Evolutionary conservation across 768 basidiomycete species (phyloP).

Genomic region (Podaxis mareebaensis): DNA sequence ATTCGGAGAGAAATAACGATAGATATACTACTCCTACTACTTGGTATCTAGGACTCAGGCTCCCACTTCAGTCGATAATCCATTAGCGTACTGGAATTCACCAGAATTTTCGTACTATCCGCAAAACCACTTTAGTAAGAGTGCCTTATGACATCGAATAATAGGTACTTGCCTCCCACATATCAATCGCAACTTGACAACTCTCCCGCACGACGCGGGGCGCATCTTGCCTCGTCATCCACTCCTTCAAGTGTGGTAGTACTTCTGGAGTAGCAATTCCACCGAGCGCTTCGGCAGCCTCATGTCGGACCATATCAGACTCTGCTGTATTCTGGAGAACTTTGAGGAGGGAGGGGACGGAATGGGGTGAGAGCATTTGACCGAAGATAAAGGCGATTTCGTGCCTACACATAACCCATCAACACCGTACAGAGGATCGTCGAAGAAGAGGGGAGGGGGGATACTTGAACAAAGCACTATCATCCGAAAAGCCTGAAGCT

Average conservation of each 20-base stretch:
- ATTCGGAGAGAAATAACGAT: not conserved
- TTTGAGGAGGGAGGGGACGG: conserved; percentile 79
- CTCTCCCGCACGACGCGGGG: conserved; percentile 93
- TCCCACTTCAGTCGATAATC: conserved; percentile 20
- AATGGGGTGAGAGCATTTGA: conserved; percentile 86
- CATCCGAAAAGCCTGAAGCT: conserved; percentile 86
- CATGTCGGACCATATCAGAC: conserved; percentile 97
- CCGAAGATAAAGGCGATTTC: conserved; percentile 99
- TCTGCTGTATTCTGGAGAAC: conserved; percentile 76
- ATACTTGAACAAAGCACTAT: conserved; percentile 91
- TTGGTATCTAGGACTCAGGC: not conserved
- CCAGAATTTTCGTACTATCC: conserved; percentile 75
- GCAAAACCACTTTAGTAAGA: not conserved
- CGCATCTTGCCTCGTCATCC: conserved; percentile 75
- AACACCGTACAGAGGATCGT: not conserved
- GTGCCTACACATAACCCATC: conserved; percentile 53
- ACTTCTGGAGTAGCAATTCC: conserved; percentile 95
- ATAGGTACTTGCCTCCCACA: conserved; percentile 81
- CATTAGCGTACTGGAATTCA: conserved; percentile 77
- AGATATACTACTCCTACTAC: not conserved
- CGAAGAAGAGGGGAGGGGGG: conserved; percentile 22
- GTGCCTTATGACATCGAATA: not conserved
- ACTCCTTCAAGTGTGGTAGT: conserved; percentile 81
- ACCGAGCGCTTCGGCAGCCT: conserved; percentile 98
- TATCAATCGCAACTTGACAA: conserved; percentile 94